Percentiles rank a stretch among this genome's conserved stretches.
Evolutionary conservation across 768 basidiomycete species (phyloP).

Genomic region (Suillus placidus): DNA sequence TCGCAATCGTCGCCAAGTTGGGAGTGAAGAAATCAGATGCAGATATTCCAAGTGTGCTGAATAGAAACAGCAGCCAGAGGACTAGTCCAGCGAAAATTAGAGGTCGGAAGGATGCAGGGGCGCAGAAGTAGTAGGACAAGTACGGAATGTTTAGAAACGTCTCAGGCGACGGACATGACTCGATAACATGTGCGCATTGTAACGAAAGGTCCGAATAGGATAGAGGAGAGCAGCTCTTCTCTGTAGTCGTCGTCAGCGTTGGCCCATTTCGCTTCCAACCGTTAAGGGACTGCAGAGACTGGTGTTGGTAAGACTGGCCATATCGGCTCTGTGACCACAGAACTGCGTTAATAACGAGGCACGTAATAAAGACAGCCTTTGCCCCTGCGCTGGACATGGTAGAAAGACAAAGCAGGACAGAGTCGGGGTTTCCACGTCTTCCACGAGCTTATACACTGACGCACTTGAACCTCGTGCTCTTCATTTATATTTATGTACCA

Average conservation of each 20-base stretch:
- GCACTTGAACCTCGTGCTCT: not conserved
- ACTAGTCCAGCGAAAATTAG: slow-evolving; percentile 63
- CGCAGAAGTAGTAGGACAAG: slow-evolving; percentile 71
- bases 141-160: slow-evolving; percentile 77
- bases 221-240: slow-evolving; percentile 56
- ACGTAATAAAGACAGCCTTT: slow-evolving; percentile 52
- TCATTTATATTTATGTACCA: not conserved
- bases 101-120: slow-evolving; percentile 55
- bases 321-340: slow-evolving; percentile 69
- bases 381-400: slow-evolving; percentile 51
- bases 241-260: not conserved
- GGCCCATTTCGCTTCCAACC: slow-evolving; percentile 15
- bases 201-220: slow-evolving; percentile 45
- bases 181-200: slow-evolving; percentile 68
- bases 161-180: slow-evolving; percentile 55
- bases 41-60: slow-evolving; percentile 93
- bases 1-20: slow-evolving; percentile 88
- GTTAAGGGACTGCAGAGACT: slow-evolving; percentile 3
- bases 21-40: slow-evolving; percentile 98
- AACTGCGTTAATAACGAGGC: slow-evolving; percentile 58
- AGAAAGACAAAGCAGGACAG: not conserved
- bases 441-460: not conserved
- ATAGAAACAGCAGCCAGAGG: slow-evolving; percentile 87
- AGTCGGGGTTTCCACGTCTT: not conserved
- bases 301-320: slow-evolving; percentile 31